Conservation (phyloP, 768 basidiomycete species). For the Podaxis carcinomalis region DNA sequence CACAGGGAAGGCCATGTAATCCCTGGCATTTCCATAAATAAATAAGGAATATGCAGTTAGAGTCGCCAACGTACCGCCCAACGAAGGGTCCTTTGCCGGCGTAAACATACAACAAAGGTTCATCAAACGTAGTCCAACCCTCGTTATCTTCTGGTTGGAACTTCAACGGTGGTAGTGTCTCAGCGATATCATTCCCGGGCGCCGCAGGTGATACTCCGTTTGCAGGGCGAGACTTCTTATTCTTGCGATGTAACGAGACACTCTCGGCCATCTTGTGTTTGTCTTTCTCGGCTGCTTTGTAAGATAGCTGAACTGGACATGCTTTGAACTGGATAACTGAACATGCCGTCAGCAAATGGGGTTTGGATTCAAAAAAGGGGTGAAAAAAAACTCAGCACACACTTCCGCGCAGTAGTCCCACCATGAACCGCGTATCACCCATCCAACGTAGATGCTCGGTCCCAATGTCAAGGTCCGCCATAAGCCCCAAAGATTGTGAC, state of each 20-base stretch:
- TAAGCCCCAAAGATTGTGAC: constrained; percentile 77
- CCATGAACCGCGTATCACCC: constrained; percentile 75
- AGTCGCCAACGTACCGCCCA: constrained; percentile 38
- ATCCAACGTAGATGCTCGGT: constrained; percentile 86
- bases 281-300: constrained; percentile 66
- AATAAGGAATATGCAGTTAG: not conserved
- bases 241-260: constrained; percentile 32
- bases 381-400: constrained; percentile 18
- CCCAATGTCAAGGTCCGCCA: constrained; percentile 82
- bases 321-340: constrained; percentile 56
- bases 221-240: constrained; percentile 15
- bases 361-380: not conserved
- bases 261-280: constrained; percentile 65
- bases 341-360: constrained; percentile 1
- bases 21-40: constrained; percentile 30
- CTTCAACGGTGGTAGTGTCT: constrained; percentile 41
- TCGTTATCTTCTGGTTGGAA: constrained; percentile 41
- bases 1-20: constrained; percentile 81
- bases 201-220: constrained; percentile 1
- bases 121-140: constrained; percentile 69
- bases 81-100: constrained; percentile 81
- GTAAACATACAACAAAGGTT: constrained; percentile 65
- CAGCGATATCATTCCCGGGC: constrained; percentile 15
- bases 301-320: constrained; percentile 68
- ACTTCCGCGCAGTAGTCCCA: constrained; percentile 72